phyloP scores from a whole-genome alignment of 257 asterid genomes.

The Linaria vulgaris region DNA sequence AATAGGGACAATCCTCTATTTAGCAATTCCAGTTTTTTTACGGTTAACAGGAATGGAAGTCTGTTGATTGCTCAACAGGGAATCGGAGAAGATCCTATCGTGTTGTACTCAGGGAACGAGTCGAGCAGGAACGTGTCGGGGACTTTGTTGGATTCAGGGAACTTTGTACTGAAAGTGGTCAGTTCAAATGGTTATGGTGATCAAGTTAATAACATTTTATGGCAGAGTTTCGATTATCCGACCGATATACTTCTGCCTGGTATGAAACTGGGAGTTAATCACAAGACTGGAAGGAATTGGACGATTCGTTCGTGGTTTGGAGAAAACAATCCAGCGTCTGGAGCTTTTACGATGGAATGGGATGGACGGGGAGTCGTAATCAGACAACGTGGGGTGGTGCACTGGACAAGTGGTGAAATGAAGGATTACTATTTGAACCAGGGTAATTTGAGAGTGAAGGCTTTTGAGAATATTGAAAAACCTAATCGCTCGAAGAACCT shows the following conservation, averaged over 20 bases:
- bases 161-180: conserved; percentile 28
- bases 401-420: conserved; percentile 43
- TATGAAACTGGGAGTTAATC: conserved; percentile 54
- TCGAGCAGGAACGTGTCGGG: conserved; percentile 33
- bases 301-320: conserved; percentile 51
- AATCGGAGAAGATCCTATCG: conserved; percentile 15
- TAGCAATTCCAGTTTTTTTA: conserved; percentile 19
- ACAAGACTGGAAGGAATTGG: conserved; percentile 36
- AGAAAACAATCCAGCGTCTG: conserved; percentile 29
- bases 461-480: conserved; percentile 23
- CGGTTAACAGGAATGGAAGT: conserved; percentile 28
- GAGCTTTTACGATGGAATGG: conserved; percentile 51
- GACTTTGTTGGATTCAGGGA: conserved; percentile 38
- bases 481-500: too few species aligned
- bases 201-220: conserved; percentile 23
- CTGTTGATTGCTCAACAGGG: conserved; percentile 23
- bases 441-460: neutral
- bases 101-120: conserved; percentile 18
- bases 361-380: conserved; percentile 30
- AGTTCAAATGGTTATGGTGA: neutral
- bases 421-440: conserved; percentile 12
- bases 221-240: conserved; percentile 69
- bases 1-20: conserved; percentile 35
- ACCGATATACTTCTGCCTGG: conserved; percentile 53
- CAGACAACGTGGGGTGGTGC: conserved; percentile 27